Base-by-base conservation (phyloP, 345 rosid genomes). In the Schrenkiella parvula region DNA sequence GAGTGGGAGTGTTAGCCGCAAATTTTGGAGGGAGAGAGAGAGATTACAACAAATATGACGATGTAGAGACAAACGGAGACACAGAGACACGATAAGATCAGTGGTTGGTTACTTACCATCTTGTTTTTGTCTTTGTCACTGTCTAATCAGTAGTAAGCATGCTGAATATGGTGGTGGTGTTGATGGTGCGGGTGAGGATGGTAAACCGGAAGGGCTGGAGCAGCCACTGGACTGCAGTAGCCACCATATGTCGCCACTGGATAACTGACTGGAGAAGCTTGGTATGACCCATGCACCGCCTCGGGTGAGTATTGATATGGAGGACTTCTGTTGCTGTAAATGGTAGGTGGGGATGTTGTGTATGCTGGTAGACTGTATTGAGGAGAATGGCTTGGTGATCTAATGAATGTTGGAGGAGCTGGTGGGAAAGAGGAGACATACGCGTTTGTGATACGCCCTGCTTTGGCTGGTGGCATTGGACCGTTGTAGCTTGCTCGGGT, bases 381-480 rank as follows among this genome's bases (percentile, higher is more conserved):
- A 29, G 70, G 77, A 41, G 77, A 73, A 12, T 73, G 66, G 32
- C 64, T 71, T n/a, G 89, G 93, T 31, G 96, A 90, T 80, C 86
- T 85, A 21, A 87, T 81, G 69, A 80, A 87, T 8, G 90, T 42
- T 46, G 91, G 86, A 64, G 88, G 91, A 17, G 66, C 14, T 0
- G 90, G 84, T 1, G 91, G 89, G 74, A 90, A 90, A 42, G 98
- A 92, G 55, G 98, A 92, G 23, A 92, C 98, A 8, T 92, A 90
- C 9, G 95, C 98, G 56, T 89, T 88, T 15, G 82, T 83, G 79
- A 81, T 70, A 56, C 96, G 95, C n/a, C 96, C 98, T 42, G 98
- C 98, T 73, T 92, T 89, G 46, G 96, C 98, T 2, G 98, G 98
- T 72, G 98, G 96, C 96, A 92, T 90, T 37, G 96, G 98, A 37